These are phyloP conservation scores for Pouteria campechiana DNA, from an alignment of 179 eudicot species.

Conservation along the genomic window DNA sequence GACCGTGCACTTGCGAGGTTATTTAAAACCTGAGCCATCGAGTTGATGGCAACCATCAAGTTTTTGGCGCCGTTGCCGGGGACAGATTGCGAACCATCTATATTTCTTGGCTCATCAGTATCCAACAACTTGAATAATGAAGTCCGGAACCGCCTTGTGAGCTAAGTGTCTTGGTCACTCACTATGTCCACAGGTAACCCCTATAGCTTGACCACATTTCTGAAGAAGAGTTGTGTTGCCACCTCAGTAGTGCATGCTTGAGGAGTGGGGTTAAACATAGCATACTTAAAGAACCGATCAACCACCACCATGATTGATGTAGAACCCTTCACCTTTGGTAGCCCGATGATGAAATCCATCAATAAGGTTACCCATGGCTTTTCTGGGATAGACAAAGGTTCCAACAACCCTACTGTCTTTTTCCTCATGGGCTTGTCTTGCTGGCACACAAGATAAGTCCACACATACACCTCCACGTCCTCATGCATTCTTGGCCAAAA, in stretches of 20 bases:
- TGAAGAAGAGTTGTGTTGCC: background rate
- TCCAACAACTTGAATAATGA: slow-evolving; percentile 4
- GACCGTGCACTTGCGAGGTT: too few relatives aligned
- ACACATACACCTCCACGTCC: background rate
- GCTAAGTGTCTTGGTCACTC: slow-evolving; percentile 1
- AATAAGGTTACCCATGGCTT: slow-evolving; percentile 5
- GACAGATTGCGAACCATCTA: too few relatives aligned
- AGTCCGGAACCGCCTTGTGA: slow-evolving; percentile 1
- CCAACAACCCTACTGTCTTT: background rate
- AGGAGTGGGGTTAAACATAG: background rate
- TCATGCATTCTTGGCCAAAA: slow-evolving; percentile 4
- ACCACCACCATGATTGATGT: slow-evolving; percentile 4
- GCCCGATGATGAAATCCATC: slow-evolving; percentile 3
- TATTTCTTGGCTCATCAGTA: background rate
- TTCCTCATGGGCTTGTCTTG: slow-evolving; percentile 14
- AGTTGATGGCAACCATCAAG: too few relatives aligned
- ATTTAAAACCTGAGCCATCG: too few relatives aligned
- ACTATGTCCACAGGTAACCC: slow-evolving; percentile 3
- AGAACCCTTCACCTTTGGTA: slow-evolving; percentile 2
- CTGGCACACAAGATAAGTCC: slow-evolving; percentile 10
- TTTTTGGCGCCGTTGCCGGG: too few relatives aligned
- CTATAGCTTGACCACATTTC: slow-evolving; percentile 8
- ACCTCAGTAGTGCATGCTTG: background rate
- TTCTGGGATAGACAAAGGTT: slow-evolving; percentile 2
- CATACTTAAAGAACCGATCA: slow-evolving; percentile 6